Conservation (phyloP, 345 rosid genomes). For the Iberis pinnata region DNA sequence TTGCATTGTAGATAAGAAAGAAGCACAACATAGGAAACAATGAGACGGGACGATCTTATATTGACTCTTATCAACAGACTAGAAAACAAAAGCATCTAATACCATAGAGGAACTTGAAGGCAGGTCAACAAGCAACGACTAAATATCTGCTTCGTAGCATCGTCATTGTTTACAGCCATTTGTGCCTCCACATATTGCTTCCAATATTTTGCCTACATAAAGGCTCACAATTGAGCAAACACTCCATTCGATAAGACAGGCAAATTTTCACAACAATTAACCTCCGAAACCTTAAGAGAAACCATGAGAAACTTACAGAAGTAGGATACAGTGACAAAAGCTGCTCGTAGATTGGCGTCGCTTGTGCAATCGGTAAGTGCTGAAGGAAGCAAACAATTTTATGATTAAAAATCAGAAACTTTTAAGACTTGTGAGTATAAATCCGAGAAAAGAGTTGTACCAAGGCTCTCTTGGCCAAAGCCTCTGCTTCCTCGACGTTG, state of each 20-base stretch:
- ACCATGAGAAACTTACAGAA: constrained; percentile 52
- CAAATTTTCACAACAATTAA: not conserved
- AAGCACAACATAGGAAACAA: not conserved
- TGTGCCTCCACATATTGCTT: constrained; percentile 92
- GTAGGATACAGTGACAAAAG: constrained; percentile 71
- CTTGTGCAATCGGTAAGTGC: constrained; percentile 72
- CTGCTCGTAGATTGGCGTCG: constrained; percentile 78
- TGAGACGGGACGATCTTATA: not conserved
- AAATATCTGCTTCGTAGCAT: constrained; percentile 86
- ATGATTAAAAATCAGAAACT: not conserved
- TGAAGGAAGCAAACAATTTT: constrained; percentile 25
- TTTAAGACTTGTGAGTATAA: constrained; percentile 3
- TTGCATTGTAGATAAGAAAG: constrained; percentile 1
- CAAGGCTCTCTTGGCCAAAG: constrained; percentile 61
- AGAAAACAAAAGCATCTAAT: constrained; percentile 18
- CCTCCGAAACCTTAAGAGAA: not conserved
- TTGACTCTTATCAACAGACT: constrained; percentile 3
- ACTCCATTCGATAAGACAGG: not conserved
- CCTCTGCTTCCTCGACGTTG: constrained; percentile 75
- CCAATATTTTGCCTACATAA: constrained; percentile 80
- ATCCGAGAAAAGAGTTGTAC: constrained; percentile 26
- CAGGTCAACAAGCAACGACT: constrained; percentile 88
- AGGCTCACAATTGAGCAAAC: constrained; percentile 11
- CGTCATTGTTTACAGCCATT: constrained; percentile 78
- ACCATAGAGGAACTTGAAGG: constrained; percentile 95